A percentile compares a stretch with the other conserved stretches of the same genome.
Conservation (phyloP, 192 early-diverging fungal genomes). For the Pilobolus umbonatus region DNA sequence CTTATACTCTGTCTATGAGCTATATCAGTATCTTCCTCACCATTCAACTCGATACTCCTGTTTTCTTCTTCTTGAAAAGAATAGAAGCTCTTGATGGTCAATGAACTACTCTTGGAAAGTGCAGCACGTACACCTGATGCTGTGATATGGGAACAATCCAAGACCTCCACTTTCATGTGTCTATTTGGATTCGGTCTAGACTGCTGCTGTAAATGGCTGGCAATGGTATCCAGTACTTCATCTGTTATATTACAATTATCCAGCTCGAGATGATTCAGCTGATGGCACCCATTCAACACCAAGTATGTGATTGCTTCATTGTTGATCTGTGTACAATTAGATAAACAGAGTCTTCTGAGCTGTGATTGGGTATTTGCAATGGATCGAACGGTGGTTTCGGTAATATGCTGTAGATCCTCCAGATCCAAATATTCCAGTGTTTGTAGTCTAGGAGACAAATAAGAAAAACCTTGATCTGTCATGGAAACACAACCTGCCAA, state of each 20-base stretch:
- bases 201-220: slow-evolving; percentile 35
- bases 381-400: slow-evolving; percentile 21
- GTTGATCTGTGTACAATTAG: slow-evolving; percentile 33
- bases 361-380: slow-evolving; percentile 27
- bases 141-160: slow-evolving; percentile 48
- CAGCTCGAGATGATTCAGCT: slow-evolving; percentile 39
- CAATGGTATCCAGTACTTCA: slow-evolving; percentile 37
- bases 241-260: slow-evolving; percentile 47
- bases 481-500: slow-evolving; percentile 39
- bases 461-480: slow-evolving; percentile 36
- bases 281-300: slow-evolving; percentile 27
- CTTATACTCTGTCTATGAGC: too few species aligned
- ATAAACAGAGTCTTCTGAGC: slow-evolving; percentile 31
- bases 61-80: slow-evolving; percentile 29
- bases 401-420: slow-evolving; percentile 34
- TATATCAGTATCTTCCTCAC: neutral
- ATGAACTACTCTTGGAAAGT: slow-evolving; percentile 28
- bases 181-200: slow-evolving; percentile 16
- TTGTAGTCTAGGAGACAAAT: slow-evolving; percentile 22
- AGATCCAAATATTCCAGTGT: slow-evolving; percentile 30
- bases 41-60: neutral
- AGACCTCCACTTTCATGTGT: slow-evolving; percentile 34
- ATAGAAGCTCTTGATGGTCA: slow-evolving; percentile 46
- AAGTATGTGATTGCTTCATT: slow-evolving; percentile 33
- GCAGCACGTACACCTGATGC: slow-evolving; percentile 39